Evolutionary conservation across 1,139 yeast species (phyloP).

Genomic region (Zhuliangozyma parablackwelliae): DNA sequence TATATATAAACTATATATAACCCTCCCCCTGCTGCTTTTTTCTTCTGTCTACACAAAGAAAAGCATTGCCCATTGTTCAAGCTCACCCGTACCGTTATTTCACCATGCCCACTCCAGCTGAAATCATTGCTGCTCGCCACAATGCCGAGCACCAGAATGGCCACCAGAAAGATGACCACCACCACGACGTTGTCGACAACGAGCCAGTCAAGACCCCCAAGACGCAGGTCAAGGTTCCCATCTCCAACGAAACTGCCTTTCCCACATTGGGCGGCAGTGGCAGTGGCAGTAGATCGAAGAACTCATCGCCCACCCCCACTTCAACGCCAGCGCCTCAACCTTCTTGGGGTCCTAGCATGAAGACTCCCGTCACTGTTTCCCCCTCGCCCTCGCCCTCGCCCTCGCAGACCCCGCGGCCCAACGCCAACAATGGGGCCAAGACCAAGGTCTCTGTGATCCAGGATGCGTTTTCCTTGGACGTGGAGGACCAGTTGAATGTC

Average conservation of each 20-base stretch:
- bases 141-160: slow-evolving; percentile 19
- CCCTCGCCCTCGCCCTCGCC: slow-evolving; percentile 23
- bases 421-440: slow-evolving; percentile 10
- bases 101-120: slow-evolving; percentile 55
- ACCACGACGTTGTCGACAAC: too few species aligned
- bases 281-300: too few species aligned
- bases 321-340: slow-evolving; percentile 12
- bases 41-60: slow-evolving; percentile 1
- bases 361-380: slow-evolving; percentile 23
- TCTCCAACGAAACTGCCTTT: slow-evolving; percentile 57
- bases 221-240: slow-evolving; percentile 12
- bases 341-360: slow-evolving; percentile 32
- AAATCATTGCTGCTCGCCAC: slow-evolving; percentile 52
- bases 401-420: slow-evolving; percentile 21
- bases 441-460: slow-evolving; percentile 47
- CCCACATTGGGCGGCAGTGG: slow-evolving; percentile 64
- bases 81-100: neutral
- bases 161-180: too few species aligned
- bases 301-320: slow-evolving; percentile 14
- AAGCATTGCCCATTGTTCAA: slow-evolving; percentile 13
- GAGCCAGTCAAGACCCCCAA: slow-evolving; percentile 11
- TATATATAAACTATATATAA: neutral
- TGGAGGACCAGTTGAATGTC: slow-evolving; percentile 61
- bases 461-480: slow-evolving; percentile 69
- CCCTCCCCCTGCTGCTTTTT: slow-evolving; percentile 10